Evolutionary conservation across 371 early-diverging fungal species (phyloP).

Genomic region (Chytridium lagenaria): DNA sequence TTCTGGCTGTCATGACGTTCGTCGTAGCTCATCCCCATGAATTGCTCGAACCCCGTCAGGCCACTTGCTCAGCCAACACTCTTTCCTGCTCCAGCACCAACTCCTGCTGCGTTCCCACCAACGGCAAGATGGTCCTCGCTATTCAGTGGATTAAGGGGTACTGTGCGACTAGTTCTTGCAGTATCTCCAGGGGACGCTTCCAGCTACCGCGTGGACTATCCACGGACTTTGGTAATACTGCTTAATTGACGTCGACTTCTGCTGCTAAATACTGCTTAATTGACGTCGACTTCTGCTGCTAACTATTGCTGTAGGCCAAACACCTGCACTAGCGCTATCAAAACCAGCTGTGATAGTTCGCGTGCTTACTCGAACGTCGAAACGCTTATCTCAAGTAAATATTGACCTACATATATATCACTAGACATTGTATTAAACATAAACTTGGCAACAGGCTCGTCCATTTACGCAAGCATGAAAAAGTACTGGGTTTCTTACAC

Average conservation of each 20-base stretch:
- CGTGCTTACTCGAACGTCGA: slow-evolving; percentile 62
- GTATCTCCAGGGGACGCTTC: slow-evolving; percentile 21
- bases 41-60: background rate
- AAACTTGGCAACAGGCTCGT: slow-evolving; percentile 36
- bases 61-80: background rate
- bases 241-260: background rate
- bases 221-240: slow-evolving; percentile 65
- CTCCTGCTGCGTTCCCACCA: slow-evolving; percentile 12
- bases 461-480: slow-evolving; percentile 61
- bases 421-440: background rate
- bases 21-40: background rate
- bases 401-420: background rate
- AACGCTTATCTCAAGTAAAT: slow-evolving; percentile 44
- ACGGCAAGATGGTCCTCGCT: slow-evolving; percentile 18
- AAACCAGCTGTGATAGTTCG: slow-evolving; percentile 66
- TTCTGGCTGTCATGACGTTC: background rate
- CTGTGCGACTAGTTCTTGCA: slow-evolving; percentile 1
- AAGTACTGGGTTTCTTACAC: slow-evolving; percentile 64
- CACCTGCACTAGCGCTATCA: slow-evolving; percentile 43
- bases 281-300: background rate
- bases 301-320: slow-evolving; percentile 78
- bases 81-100: background rate
- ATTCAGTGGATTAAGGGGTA: slow-evolving; percentile 13
- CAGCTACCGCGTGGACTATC: slow-evolving; percentile 60
- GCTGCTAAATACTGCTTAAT: background rate